A percentile compares a stretch with the other conserved stretches of the same genome.
phyloP scores from a whole-genome alignment of 1,284 basidiomycete species.

The Erythrobasidium hasegawianum region DNA sequence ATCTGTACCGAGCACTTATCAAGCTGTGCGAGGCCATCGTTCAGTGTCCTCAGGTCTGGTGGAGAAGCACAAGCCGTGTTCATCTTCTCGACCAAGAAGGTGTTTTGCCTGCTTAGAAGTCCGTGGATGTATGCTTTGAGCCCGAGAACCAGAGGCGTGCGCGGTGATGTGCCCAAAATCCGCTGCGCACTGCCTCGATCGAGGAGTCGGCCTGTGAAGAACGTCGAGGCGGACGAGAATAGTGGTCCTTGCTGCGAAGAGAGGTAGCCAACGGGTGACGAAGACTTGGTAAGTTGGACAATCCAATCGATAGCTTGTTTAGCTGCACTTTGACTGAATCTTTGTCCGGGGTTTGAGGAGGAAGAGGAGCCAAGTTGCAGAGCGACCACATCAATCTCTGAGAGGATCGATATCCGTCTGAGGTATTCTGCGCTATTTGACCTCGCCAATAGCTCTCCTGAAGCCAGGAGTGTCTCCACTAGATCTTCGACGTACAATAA shows the following conservation, averaged over 20 bases:
- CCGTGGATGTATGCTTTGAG: slow-evolving; percentile 38
- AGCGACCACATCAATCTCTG: slow-evolving; percentile 42
- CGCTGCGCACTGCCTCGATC: slow-evolving; percentile 5
- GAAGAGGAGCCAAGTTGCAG: too few species aligned
- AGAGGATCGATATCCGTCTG: slow-evolving; percentile 39
- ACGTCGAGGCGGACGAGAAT: neutral
- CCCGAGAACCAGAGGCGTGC: slow-evolving; percentile 18
- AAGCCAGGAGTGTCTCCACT: slow-evolving; percentile 38
- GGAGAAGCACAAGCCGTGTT: slow-evolving; percentile 44
- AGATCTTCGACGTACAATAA: slow-evolving; percentile 42
- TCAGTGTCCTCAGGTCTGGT: slow-evolving; percentile 41
- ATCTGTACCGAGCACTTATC: slow-evolving; percentile 42
- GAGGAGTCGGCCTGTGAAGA: slow-evolving; percentile 3
- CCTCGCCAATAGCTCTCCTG: slow-evolving; percentile 42
- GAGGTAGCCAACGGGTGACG: slow-evolving; percentile 38
- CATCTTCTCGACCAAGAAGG: slow-evolving; percentile 37
- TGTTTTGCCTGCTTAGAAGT: slow-evolving; percentile 38
- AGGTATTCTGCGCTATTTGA: slow-evolving; percentile 39
- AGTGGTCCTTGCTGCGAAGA: slow-evolving; percentile 14
- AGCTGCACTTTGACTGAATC: slow-evolving; percentile 19
- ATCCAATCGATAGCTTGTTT: slow-evolving; percentile 37
- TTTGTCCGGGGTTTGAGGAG: too few species aligned
- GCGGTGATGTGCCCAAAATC: slow-evolving; percentile 22
- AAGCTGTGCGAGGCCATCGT: slow-evolving; percentile 42
- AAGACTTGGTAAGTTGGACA: slow-evolving; percentile 38